Evolutionary conservation across 148 eudicot species (phyloP), one percentile per base, ranked within the genome.

Genomic region (Mesembryanthemum crystallinum): DNA sequence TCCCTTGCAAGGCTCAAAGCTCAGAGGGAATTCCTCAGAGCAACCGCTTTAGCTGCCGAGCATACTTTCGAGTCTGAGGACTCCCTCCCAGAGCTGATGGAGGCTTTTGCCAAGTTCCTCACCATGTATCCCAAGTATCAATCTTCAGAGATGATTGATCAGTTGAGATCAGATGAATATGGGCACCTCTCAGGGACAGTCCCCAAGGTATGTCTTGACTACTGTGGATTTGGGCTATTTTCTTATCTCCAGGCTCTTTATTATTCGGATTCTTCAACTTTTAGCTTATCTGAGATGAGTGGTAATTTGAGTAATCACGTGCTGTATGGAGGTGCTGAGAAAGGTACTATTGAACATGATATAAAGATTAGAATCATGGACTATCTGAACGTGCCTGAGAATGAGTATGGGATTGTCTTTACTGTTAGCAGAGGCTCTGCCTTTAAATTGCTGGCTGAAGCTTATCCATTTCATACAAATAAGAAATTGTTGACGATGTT

Each of bases 391-490:
- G 91, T 96, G 60, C 99, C 99, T 55, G 97, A 96, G 86, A 89
- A 83, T 80, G 99, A 96, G 73, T 96, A 96, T 81, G 92, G 98
- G 7, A 88, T 96, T 75, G 99, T 96, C 27, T 92, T 92, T 47
- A 96, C 99, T 67, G 99, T 91, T 10, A 92, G 98, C 76, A 79
- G 99, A 71, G 99, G 99, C 6, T 96, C 99, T 0, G 99, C 99
- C 21, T 96, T 96, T 78, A 92, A 91, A 71, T 77, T 96, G 84
- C 79, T 96, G 10, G 99, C 99, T 27, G 98, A 96, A 67, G 86
- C 96, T 0, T 96, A 96, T 82, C 99, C 99, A 81, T 96, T 96
- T 29, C 92, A 92, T 13, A 88, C 92, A n/a, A 92, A 96, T 81
- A 96, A 92, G 85, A 89, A 86, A 70, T 69, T 96, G 80, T 83